Evolutionary conservation across 2,329 filamentous ascomycete genomes (phyloP).

Genomic region (Fusarium cyanostomum): DNA sequence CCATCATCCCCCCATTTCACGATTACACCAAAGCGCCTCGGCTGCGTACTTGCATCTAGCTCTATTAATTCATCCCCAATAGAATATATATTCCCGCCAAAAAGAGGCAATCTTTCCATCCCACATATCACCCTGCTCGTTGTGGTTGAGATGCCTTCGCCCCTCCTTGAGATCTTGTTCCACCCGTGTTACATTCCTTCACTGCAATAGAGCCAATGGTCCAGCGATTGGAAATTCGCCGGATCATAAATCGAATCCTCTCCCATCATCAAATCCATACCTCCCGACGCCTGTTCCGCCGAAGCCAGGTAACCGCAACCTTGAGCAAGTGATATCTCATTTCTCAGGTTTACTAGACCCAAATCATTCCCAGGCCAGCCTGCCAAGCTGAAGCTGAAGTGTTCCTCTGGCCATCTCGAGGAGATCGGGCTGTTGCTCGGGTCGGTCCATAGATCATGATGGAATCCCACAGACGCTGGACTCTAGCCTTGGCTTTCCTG

Average conservation of each 20-base stretch:
- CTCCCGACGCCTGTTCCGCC: neutral
- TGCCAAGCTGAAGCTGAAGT: neutral
- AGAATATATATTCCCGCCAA: conserved; percentile 7
- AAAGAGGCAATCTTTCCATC: neutral
- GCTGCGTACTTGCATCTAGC: neutral
- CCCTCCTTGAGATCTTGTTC: neutral
- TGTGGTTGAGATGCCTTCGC: neutral
- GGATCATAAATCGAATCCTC: conserved; percentile 1
- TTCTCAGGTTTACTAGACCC: neutral
- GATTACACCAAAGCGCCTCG: neutral
- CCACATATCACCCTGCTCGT: neutral
- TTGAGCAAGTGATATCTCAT: neutral
- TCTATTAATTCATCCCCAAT: conserved; percentile 19
- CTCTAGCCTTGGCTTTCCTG: neutral
- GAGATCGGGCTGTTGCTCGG: neutral
- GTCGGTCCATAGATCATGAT: neutral
- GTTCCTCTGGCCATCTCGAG: neutral
- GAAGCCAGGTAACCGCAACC: neutral
- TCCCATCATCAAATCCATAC: neutral
- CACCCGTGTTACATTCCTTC: neutral
- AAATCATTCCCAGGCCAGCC: neutral
- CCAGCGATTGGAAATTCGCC: conserved; percentile 21
- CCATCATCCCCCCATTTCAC: neutral
- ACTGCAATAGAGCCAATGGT: conserved; percentile 29
- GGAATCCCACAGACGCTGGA: neutral